Evolutionary conservation across 2,329 filamentous ascomycete genomes (phyloP).

Genomic region (Neurospora sp.): DNA sequence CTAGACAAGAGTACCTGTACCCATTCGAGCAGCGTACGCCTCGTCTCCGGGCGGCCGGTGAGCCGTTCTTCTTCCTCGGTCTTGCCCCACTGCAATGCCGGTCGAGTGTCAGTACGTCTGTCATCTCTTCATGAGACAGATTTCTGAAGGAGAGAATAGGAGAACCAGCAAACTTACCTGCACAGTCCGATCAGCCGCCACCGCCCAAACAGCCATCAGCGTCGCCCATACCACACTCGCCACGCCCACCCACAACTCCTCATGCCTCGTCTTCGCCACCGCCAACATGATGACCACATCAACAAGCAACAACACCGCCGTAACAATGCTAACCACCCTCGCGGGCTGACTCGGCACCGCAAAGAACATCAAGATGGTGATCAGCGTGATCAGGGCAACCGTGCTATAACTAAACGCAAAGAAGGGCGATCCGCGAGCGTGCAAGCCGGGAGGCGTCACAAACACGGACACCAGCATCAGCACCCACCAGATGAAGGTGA

Average conservation of each 20-base stretch:
- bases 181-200: conserved; percentile 72
- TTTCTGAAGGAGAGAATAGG: background rate
- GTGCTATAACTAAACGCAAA: conserved; percentile 78
- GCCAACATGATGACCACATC: conserved; percentile 72
- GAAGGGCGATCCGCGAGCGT: conserved; percentile 85
- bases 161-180: conserved; percentile 15
- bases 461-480: conserved; percentile 83
- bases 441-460: conserved; percentile 77
- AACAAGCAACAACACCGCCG: conserved; percentile 58
- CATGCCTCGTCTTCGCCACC: conserved; percentile 63
- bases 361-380: conserved; percentile 80
- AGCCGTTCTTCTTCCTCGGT: conserved; percentile 84
- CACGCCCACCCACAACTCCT: conserved; percentile 90
- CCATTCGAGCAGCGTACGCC: conserved; percentile 78
- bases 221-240: conserved; percentile 76
- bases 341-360: conserved; percentile 71
- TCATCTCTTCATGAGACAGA: background rate
- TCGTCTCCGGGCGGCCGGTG: conserved; percentile 79
- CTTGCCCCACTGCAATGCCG: conserved; percentile 62
- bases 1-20: conserved; percentile 67
- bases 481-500: conserved; percentile 89
- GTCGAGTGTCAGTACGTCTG: background rate
- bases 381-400: conserved; percentile 64
- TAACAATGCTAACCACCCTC: conserved; percentile 60
- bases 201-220: conserved; percentile 67